Evolutionary conservation across 495 filamentous ascomycete species (phyloP), one percentile per base, ranked within the genome.

Genomic region (Xylaria acuta): DNA sequence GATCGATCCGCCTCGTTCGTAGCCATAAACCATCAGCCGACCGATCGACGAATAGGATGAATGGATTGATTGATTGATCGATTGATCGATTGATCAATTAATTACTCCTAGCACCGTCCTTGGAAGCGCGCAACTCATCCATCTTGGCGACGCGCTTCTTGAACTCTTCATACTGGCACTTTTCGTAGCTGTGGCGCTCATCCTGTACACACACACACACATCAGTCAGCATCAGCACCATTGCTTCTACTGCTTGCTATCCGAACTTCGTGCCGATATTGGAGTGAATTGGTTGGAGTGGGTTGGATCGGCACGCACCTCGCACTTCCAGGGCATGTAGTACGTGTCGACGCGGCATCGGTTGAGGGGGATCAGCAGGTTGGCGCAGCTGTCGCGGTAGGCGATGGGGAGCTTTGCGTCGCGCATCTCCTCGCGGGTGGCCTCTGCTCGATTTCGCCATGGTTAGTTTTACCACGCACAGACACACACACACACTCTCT

Each of bases 101-200:
- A 84, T 97, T 97, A 87, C 93, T 97, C 81, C 96, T 89, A 75
- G 88, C 91, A 43, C 93, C 94, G 40, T 86, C 92, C 89, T 97
- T 98, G 45, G 92, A 90, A 60, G 88, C 94, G 75, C 94, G 88
- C 70, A 99, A 84, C 86, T 99, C 96, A 77, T 98, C 90, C 97
- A 99, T 99, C 90, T 97, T 98, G 70, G 92, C 92, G 70, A 99
- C 96, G 41, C 96, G 92, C 88, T 94, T 94, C 90, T 97, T 97
- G 88, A 99, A 99, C 80, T 97, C 96, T 51, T 91, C 92, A 85
- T 99, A 99, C 78, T 99, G 96, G 90, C 96, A 99, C 82, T 98
- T 98, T 79, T 99, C 96, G 85, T 99, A 99, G 77, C 88, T 90
- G 83, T 99, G 96, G 86, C 96, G 87, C 87, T 99, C 96, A 79